Evolutionary conservation across 2,329 filamentous ascomycete species (phyloP), one percentile per base, ranked within the genome.

Genomic region (Ascochyta lentis): DNA sequence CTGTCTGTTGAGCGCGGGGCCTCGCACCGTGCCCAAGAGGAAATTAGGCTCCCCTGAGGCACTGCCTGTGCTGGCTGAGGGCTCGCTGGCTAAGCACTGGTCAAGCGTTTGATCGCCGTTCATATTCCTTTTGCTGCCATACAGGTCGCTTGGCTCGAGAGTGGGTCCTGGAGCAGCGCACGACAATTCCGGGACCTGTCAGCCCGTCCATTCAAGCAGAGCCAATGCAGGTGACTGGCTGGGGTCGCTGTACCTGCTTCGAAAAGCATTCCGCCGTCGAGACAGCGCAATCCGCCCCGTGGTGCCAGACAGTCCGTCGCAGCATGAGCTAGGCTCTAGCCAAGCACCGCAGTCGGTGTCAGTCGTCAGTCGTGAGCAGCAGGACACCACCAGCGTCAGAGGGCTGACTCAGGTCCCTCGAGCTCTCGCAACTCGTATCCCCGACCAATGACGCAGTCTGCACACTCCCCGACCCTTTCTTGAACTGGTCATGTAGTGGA

Each of bases 41-140:
- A 69, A 68, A 72, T 69, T 71, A 69, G 64, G 56, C 58, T 68
- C 68, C 63, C 71, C 70, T 72, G 66, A 70, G 50, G 58, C 63
- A 51, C 48, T 49, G 60, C 60, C 68, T 67, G 64, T 61, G 63
- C 64, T 59, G 59, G 55, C 65, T 31, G 9, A 3, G 3, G 6
- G 9, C 27, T 29, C 3, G 29, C 29, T 63, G 58, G 54, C 65
- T 63, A 69, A 71, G 70, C 70, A 73, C 64, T 71, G 67, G 63
- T 60, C 69, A 72, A 63, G 71, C 70, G 72, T 75, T 74, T 74
- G 72, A 75, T 75, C 72, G 70, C 71, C 72, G 67, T 69, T 63
- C 60, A 67, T 60, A 58, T 69, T 69, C 59, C 63, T 68, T 69
- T 66, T 66, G 59, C 54, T 65, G 63, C 63, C 22, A 34, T 44